Base-by-base conservation (phyloP, 345 rosid species). In the Citrus mangshanensis region DNA sequence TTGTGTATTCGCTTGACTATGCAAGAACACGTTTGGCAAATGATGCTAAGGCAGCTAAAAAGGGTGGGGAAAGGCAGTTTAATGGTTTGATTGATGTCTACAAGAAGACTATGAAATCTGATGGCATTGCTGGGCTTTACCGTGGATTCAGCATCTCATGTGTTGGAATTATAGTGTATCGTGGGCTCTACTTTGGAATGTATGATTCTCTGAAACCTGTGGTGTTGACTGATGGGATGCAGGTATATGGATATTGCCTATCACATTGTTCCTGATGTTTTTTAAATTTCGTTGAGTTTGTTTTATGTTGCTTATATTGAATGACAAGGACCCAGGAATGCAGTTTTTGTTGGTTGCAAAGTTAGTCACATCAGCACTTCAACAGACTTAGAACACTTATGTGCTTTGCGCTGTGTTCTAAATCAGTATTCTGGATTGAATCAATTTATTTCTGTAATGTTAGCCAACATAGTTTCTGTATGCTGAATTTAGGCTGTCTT, bases 121-220 rank as follows among this genome's bases (percentile, higher is more conserved):
- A 90, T 81, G 93, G 92, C 67, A 9, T 88, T 21, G 86, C 83
- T 18, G 91, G 93, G 79, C 88, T 90, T 24, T 90, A 90, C 28
- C 89, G 93, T 62, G 93, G 93, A 64, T 88, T 90, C 79, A 88
- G 77, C 66, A 69, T 88, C 65, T 88, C 93, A 4, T 85, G 87
- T 77, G 84, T 82, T 70, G 90, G 92, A 59, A 89, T 87, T 69
- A 85, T 88, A 7, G 87, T 86, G 70, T 88, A 88, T 76, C 87
- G 89, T 63, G 92, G 92, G 24, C 89, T 89, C 46, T 90, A 90
- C 85, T 89, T 90, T 72, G 93, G 92, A 62, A 63, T 90, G 90
- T 90, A 90, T 55, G 93, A 90, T 82, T 89, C 93, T 40, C 78
- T 90, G 71, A 90, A 90, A 78, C 93, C 93, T 28, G 90, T 86